A percentile compares a stretch with the other conserved stretches of the same genome.
phyloP scores from a whole-genome alignment of 768 basidiomycete species.

The Podaxis pistillaris region DNA sequence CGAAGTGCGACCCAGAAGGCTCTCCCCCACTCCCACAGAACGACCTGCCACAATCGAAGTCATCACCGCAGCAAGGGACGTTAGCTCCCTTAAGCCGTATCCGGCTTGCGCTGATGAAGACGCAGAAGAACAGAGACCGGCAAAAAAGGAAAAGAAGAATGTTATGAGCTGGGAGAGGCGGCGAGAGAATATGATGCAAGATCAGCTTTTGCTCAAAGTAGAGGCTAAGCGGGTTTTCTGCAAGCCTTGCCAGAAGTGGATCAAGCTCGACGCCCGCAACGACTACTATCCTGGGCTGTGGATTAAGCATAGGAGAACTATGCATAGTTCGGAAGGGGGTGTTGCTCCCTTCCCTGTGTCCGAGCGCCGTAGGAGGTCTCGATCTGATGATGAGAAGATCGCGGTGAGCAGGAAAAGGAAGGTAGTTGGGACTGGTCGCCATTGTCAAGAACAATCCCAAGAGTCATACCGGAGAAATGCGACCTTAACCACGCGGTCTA shows the following conservation, averaged over 20 bases:
- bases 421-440: neutral
- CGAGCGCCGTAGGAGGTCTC: neutral
- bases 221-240: conserved; percentile 9
- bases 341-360: neutral
- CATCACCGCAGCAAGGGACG: neutral
- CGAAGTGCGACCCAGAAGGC: neutral
- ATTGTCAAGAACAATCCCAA: neutral
- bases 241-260: conserved; percentile 7
- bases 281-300: conserved; percentile 15
- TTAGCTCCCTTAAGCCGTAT: neutral
- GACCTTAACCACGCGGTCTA: neutral
- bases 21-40: neutral
- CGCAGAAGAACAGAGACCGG: neutral
- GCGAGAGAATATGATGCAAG: neutral
- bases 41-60: neutral
- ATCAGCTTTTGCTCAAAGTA: neutral
- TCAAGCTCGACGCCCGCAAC: conserved; percentile 11
- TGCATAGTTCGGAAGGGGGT: neutral
- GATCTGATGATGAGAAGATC: neutral
- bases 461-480: neutral
- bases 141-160: conserved; percentile 12
- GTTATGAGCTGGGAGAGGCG: conserved; percentile 11
- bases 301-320: conserved; percentile 11
- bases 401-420: neutral
- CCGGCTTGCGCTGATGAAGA: neutral